A percentile compares a stretch with the other conserved stretches of the same genome.
Conservation (phyloP, 768 basidiomycete species). For the Asterophora lycoperdoides region DNA sequence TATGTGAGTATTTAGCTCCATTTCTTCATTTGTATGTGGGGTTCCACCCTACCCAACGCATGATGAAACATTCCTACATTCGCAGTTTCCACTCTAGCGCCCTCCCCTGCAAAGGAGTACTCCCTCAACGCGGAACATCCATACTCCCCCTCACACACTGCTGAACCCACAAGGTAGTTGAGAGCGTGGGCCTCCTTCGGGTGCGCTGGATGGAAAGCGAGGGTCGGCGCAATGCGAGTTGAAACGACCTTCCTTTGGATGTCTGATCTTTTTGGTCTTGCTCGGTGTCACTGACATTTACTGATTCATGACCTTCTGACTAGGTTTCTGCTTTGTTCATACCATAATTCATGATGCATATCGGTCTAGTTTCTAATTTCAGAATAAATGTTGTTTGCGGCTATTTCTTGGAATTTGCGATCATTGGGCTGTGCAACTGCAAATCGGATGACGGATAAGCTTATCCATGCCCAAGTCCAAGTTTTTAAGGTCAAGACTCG, state of each 20-base stretch:
- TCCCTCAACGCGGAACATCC: conserved; percentile 68
- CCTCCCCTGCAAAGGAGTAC: conserved; percentile 56
- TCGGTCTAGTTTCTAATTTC: too few relatives aligned
- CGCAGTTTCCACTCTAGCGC: conserved; percentile 84
- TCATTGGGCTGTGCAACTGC: too few relatives aligned
- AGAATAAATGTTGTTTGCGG: too few relatives aligned
- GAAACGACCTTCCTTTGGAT: conserved; percentile 83
- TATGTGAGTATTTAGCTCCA: conserved; percentile 3
- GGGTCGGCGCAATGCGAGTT: conserved; percentile 71
- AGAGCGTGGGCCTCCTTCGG: conserved; percentile 61
- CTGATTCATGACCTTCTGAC: background rate
- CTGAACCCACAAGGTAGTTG: conserved; percentile 65
- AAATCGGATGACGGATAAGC: conserved; percentile 62
- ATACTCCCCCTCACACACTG: conserved; percentile 62
- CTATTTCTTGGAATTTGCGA: too few relatives aligned
- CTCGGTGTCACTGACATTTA: background rate
- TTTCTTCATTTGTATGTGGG: too few relatives aligned
- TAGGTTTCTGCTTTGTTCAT: background rate
- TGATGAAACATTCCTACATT: conserved; percentile 70
- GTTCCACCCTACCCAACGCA: conserved; percentile 7
- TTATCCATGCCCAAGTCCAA: conserved; percentile 73
- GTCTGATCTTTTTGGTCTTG: conserved; percentile 51
- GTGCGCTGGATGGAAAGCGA: conserved; percentile 74
- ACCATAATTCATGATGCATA: too few relatives aligned
- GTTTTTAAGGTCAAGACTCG: too few relatives aligned